phyloP scores from a whole-genome alignment of 805 yeast genomes.

The baker's yeast (Saccharomyces cerevisiae) region DNA sequence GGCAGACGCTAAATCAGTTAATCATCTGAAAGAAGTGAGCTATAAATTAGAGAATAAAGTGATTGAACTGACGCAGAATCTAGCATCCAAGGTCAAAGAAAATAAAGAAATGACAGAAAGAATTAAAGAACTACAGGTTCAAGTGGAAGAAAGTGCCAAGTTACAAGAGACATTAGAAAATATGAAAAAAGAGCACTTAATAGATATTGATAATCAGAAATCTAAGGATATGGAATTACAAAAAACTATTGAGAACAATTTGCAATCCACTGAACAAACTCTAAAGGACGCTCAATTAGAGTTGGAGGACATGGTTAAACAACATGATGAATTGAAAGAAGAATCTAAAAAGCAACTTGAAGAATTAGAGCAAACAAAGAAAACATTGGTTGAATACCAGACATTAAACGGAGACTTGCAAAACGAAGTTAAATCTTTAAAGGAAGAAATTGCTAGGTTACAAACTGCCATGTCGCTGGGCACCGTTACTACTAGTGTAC shows the following conservation, averaged over 20 bases:
- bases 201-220: slow-evolving; percentile 38
- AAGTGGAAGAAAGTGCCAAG: slow-evolving; percentile 46
- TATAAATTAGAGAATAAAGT: slow-evolving; percentile 94
- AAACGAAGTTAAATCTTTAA: slow-evolving; percentile 43
- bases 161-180: slow-evolving; percentile 47
- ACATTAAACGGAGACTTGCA: slow-evolving; percentile 60
- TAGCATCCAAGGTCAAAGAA: slow-evolving; percentile 72
- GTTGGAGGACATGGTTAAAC: slow-evolving; percentile 50
- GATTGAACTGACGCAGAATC: slow-evolving; percentile 83
- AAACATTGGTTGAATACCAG: slow-evolving; percentile 48
- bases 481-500: slow-evolving; percentile 18
- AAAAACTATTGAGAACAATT: slow-evolving; percentile 45
- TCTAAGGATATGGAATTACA: slow-evolving; percentile 43
- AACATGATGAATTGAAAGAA: slow-evolving; percentile 54
- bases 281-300: slow-evolving; percentile 49
- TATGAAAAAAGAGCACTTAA: slow-evolving; percentile 46
- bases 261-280: slow-evolving; percentile 46
- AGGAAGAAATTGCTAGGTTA: slow-evolving; percentile 40
- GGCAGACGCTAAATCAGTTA: slow-evolving; percentile 86
- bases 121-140: slow-evolving; percentile 42
- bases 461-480: slow-evolving; percentile 31
- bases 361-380: slow-evolving; percentile 53
- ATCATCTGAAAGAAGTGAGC: slow-evolving; percentile 83
- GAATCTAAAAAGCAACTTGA: slow-evolving; percentile 56
- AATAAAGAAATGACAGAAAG: slow-evolving; percentile 63